Evolutionary conservation across 768 basidiomycete genomes (phyloP).

Genomic region (Suillus ampliporus): DNA sequence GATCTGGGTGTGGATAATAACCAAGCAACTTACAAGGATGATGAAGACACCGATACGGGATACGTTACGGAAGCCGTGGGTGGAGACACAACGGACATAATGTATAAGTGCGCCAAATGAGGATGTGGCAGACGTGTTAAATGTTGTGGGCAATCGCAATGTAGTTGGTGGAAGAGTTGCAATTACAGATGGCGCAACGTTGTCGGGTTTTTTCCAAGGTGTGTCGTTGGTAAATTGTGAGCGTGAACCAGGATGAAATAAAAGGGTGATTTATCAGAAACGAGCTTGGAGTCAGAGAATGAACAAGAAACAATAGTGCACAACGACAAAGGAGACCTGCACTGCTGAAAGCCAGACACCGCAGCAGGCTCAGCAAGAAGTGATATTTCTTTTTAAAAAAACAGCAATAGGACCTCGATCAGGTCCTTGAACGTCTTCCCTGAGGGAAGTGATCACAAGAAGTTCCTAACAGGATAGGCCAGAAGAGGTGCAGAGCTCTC

Average conservation of each 20-base stretch:
- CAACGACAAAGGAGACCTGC: constrained; percentile 10
- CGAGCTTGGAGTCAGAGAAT: constrained; percentile 7
- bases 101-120: constrained; percentile 9
- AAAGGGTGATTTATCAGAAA: constrained; percentile 13
- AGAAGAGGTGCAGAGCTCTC: background rate
- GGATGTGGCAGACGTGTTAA: constrained; percentile 22
- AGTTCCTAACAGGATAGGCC: background rate
- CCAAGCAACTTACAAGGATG: constrained; percentile 27
- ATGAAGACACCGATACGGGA: constrained; percentile 18
- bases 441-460: background rate
- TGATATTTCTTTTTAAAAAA: background rate
- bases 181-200: constrained; percentile 16
- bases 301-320: constrained; percentile 9
- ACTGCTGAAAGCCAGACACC: background rate
- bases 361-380: background rate
- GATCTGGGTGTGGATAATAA: constrained; percentile 6
- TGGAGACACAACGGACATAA: constrained; percentile 6
- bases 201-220: constrained; percentile 8
- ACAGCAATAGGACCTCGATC: background rate
- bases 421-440: background rate
- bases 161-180: constrained; percentile 27
- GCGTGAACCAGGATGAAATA: constrained; percentile 12
- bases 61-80: constrained; percentile 13
- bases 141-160: constrained; percentile 25
- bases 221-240: constrained; percentile 1